Evolutionary conservation across 805 yeast species (phyloP).

Genomic region (Kluyveromyces wickerhamii): DNA sequence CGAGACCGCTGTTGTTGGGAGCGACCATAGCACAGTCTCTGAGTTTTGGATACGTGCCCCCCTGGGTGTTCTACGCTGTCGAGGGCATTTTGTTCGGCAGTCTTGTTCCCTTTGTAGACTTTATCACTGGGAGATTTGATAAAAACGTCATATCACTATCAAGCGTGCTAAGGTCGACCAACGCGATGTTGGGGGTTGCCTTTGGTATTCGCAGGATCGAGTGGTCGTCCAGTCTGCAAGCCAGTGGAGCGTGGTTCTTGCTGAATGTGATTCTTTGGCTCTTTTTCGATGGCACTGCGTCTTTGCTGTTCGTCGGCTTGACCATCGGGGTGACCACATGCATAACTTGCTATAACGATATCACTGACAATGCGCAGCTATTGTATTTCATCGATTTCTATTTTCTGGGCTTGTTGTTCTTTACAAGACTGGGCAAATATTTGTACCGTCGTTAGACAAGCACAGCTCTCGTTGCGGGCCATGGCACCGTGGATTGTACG

Average conservation of each 20-base stretch:
- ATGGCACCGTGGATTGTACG: too few species aligned
- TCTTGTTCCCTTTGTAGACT: conserved; percentile 39
- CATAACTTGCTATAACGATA: conserved; percentile 15
- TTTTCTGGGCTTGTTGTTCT: conserved; percentile 56
- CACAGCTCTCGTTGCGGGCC: not conserved
- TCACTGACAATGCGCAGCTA: conserved; percentile 16
- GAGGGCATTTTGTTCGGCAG: conserved; percentile 57
- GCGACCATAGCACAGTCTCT: conserved; percentile 20
- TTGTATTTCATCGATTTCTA: conserved; percentile 40
- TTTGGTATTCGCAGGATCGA: conserved; percentile 63
- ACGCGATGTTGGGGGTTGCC: conserved; percentile 62
- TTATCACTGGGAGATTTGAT: conserved; percentile 11
- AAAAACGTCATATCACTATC: conserved; percentile 15
- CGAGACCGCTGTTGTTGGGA: conserved; percentile 35
- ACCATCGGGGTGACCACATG: conserved; percentile 21
- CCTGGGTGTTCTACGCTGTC: conserved; percentile 31
- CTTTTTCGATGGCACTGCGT: conserved; percentile 50
- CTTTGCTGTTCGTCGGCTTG: conserved; percentile 39
- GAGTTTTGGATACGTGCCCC: conserved; percentile 16
- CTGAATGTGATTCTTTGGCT: conserved; percentile 62
- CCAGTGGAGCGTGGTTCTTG: conserved; percentile 53
- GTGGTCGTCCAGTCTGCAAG: conserved; percentile 61
- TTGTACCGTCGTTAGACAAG: conserved; percentile 25
- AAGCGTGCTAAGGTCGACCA: conserved; percentile 17
- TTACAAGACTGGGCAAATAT: conserved; percentile 62